Evolutionary conservation across 192 early-diverging fungal genomes (phyloP).

Genomic region (Umbelopsis ramanniana): DNA sequence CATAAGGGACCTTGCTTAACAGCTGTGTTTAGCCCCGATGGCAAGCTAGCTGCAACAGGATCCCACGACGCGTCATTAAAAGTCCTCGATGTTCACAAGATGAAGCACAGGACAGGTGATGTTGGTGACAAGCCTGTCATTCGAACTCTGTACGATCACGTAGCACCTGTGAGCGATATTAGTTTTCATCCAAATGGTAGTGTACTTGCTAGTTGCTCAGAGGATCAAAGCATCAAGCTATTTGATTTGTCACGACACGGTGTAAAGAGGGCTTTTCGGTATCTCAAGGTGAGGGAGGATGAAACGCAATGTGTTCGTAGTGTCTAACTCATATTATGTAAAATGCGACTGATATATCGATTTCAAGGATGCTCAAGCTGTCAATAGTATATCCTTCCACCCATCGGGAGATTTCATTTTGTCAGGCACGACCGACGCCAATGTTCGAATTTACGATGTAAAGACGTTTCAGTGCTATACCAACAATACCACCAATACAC

Average conservation of each 20-base stretch:
- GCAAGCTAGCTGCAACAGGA: conserved; percentile 87
- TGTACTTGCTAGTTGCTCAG: conserved; percentile 85
- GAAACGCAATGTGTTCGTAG: neutral
- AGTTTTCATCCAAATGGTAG: conserved; percentile 93
- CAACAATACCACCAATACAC: conserved; percentile 51
- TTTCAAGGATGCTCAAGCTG: conserved; percentile 71
- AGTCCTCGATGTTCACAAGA: conserved; percentile 85
- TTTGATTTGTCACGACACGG: conserved; percentile 86
- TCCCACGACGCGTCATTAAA: conserved; percentile 89
- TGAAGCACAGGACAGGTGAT: conserved; percentile 70
- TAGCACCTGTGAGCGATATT: conserved; percentile 78
- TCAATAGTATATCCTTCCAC: conserved; percentile 87
- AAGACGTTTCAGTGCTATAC: conserved; percentile 85
- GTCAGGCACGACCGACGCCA: conserved; percentile 76
- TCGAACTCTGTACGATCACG: conserved; percentile 89
- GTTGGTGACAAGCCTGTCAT: conserved; percentile 84
- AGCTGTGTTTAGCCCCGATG: conserved; percentile 58
- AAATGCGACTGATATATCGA: neutral
- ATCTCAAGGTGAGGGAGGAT: conserved; percentile 63
- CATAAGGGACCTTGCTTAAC: conserved; percentile 41
- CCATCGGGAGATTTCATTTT: conserved; percentile 90
- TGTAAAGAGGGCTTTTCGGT: conserved; percentile 83
- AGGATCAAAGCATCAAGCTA: conserved; percentile 86
- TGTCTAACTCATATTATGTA: neutral
- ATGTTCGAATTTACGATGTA: conserved; percentile 86